Base-by-base conservation (phyloP, 768 basidiomycete species). In the Amanita jacksonii region DNA sequence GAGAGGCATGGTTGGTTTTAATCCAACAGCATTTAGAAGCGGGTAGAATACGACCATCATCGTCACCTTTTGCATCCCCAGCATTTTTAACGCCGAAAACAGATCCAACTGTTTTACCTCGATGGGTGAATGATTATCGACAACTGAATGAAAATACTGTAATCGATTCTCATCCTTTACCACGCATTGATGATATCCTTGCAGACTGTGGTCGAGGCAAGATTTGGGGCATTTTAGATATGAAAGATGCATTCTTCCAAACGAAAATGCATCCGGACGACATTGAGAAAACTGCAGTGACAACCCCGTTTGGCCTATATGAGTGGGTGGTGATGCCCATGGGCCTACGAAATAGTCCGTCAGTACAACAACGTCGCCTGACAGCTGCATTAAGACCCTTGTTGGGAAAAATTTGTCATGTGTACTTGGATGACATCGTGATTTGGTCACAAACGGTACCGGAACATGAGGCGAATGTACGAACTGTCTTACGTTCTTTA, bases 201-300 rank as follows among this genome's bases (percentile, higher is more conserved):
- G 41, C 51, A 6, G 52, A 52, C 36, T 53, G 52, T 33, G 52
- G 44, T 0, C 50, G 48, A 41, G 55, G 49, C 13, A 38, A 45
- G 12, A 45, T 48, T 13, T 52, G 49, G 51, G 43, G 22, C 1
- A 49, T 32, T 1, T 50, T 54, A n/a, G 51, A 54, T 28, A 52
- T 54, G 49, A 48, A 40, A 23, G 57, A 63, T 39, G 65, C 68
- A 0, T 74, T 68, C 51, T 64, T 73, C 45, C 70, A 73, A 38
- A 63, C 65, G 0, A 20, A 56, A 0, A 57, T 66, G 3, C 41
- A 51, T 0, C 54, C 57, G 13, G 54, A 58, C 15, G 52, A 63
- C 43, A 55, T 63, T 13, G 9, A 47, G 0, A 15, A 47, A 1
- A 61, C 62, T 0, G 45, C 60, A 0, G 59, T 67, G 36, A 51